Evolutionary conservation across 78 protist genomes (phyloP), one percentile per base, ranked within the genome.

Genomic region (Salpingoeca rosetta): DNA sequence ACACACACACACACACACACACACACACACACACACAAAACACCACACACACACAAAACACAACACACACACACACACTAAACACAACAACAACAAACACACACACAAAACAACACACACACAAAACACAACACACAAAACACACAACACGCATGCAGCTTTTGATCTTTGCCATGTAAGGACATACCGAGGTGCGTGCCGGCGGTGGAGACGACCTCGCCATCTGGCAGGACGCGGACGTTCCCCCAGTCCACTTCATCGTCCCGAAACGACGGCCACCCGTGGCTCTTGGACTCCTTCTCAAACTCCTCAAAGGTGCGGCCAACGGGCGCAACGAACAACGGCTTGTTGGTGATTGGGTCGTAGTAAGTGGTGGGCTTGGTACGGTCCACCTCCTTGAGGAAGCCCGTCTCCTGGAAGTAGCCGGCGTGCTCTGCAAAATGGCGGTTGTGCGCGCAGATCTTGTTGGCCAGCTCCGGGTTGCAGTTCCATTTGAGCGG

Each of bases 161-260:
- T n/a, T n/a, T n/a, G n/a, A n/a, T n/a, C n/a, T n/a, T n/a, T n/a
- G n/a, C n/a, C n/a, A n/a, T n/a, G n/a, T n/a, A n/a, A n/a, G n/a
- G n/a, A n/a, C n/a, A n/a, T n/a, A n/a, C n/a, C n/a, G n/a, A n/a
- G n/a, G n/a, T n/a, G n/a, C n/a, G n/a, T n/a, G n/a, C n/a, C n/a
- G n/a, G n/a, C n/a, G n/a, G n/a, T n/a, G n/a, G n/a, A n/a, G n/a
- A 85, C 86, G 40, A 44, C 85, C 83, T 89, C 91, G 72, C 91
- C 91, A 37, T 37, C 36, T 27, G 65, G 88, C 41, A 73, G 41
- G 44, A 35, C 57, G 80, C 83, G 42, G 42, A 85, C 84, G 43
- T 89, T 7, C n/a, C 3, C 89, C 79, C 86, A 80, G 72, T 80
- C 73, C 36, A 88, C 87, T 81, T 88, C 90, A 2, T 72, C 85